A percentile compares a stretch with the other conserved stretches of the same genome.
These are phyloP conservation scores for Blastocystis hominis DNA, from an alignment of 352 stramenopile species.

Conservation along the genomic window DNA sequence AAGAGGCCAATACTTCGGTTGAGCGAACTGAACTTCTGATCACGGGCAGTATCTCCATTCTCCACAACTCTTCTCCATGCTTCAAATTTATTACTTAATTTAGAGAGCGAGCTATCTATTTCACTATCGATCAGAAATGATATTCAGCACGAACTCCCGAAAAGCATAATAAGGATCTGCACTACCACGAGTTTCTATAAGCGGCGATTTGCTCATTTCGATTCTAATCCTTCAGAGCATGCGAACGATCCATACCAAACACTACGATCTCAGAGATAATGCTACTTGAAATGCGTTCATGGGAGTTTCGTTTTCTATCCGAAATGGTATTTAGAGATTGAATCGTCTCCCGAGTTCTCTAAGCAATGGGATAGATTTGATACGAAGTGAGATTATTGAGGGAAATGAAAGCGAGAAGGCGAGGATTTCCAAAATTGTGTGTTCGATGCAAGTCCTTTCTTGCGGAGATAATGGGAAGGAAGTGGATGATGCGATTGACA, in stretches of 20 bases:
- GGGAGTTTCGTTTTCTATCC: background rate
- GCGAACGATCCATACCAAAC: background rate
- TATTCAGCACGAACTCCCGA: background rate
- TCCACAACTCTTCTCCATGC: background rate
- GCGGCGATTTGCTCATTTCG: constrained; percentile 4
- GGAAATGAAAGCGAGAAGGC: too few relatives aligned
- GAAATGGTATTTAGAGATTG: too few relatives aligned
- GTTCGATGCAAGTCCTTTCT: background rate
- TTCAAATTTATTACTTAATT: constrained; percentile 40
- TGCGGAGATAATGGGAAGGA: background rate
- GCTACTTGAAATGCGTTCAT: background rate
- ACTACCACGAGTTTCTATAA: constrained; percentile 46
- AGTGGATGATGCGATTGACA: background rate
- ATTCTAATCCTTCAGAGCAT: background rate
- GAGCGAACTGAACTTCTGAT: constrained; percentile 44
- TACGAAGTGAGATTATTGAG: too few relatives aligned
- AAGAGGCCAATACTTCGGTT: background rate
- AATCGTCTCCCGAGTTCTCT: too few relatives aligned
- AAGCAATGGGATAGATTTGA: too few relatives aligned
- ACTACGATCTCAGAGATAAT: background rate
- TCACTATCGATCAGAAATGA: background rate
- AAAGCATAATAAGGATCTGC: constrained; percentile 48
- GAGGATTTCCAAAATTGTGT: too few relatives aligned
- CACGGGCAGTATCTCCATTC: constrained; percentile 13
- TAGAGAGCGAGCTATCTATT: constrained; percentile 38